Percentiles rank a stretch among this genome's conserved stretches.
phyloP scores from a whole-genome alignment of 805 yeast genomes.

The Metschnikowia matae region DNA sequence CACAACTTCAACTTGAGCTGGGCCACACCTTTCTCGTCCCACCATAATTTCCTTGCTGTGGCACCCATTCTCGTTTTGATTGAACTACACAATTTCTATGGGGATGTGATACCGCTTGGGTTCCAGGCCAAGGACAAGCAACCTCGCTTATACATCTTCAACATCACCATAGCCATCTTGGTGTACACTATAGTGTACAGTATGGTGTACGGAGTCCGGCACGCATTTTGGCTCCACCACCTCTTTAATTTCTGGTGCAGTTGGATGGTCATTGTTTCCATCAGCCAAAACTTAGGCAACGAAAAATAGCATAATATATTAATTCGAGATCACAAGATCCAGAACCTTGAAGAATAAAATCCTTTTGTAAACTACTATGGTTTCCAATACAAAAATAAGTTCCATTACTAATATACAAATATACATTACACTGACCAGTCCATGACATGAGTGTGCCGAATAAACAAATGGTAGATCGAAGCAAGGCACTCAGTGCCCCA shows the following conservation, averaged over 20 bases:
- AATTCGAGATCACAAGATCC: too few relatives aligned
- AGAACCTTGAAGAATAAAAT: too few relatives aligned
- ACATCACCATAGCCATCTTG: slow-evolving; percentile 27
- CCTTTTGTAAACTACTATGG: too few relatives aligned
- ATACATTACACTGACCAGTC: slow-evolving; percentile 20
- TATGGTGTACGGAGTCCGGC: slow-evolving; percentile 70
- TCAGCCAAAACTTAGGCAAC: slow-evolving; percentile 1
- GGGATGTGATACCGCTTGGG: slow-evolving; percentile 36
- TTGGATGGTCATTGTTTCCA: slow-evolving; percentile 33
- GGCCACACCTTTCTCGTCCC: slow-evolving; percentile 82
- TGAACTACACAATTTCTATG: slow-evolving; percentile 41
- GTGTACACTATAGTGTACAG: slow-evolving; percentile 57
- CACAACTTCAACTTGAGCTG: slow-evolving; percentile 75
- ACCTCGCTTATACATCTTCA: slow-evolving; percentile 3
- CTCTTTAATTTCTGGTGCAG: slow-evolving; percentile 62
- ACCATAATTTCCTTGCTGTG: slow-evolving; percentile 76
- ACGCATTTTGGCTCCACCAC: slow-evolving; percentile 82
- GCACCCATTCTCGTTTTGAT: slow-evolving; percentile 64
- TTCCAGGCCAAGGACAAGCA: slow-evolving; percentile 1
- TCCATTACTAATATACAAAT: slow-evolving; percentile 24
- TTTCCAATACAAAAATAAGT: slow-evolving; percentile 15
- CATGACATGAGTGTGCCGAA: slow-evolving; percentile 17
- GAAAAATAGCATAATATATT: not conserved
- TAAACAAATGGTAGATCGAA: slow-evolving; percentile 11
- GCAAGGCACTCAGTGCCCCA: slow-evolving; percentile 17